Conservation (phyloP, 1,284 basidiomycete species). For the Quambalaria eucalypti region DNA sequence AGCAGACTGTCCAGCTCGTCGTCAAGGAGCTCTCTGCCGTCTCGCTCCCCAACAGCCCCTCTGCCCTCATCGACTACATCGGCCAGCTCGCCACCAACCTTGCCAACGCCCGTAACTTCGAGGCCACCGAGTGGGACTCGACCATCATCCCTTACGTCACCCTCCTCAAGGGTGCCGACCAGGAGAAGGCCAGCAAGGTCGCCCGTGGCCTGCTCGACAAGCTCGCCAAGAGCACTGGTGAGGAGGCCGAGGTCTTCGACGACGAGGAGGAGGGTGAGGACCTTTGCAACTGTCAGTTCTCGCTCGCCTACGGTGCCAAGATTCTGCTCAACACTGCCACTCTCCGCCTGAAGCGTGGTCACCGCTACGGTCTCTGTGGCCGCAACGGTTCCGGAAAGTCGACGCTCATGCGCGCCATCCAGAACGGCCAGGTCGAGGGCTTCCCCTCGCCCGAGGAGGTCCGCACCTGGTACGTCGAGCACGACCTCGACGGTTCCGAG, state of each 20-base stretch:
- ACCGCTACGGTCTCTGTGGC: slow-evolving; percentile 47
- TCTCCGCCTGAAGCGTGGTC: slow-evolving; percentile 46
- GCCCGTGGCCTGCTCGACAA: slow-evolving; percentile 28
- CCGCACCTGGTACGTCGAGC: slow-evolving; percentile 48
- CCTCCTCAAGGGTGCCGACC: slow-evolving; percentile 37
- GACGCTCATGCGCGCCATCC: slow-evolving; percentile 47
- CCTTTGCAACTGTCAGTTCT: slow-evolving; percentile 48
- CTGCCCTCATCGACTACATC: slow-evolving; percentile 35
- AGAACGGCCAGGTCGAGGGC: slow-evolving; percentile 47
- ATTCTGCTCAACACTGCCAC: slow-evolving; percentile 47
- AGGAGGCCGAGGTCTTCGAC: slow-evolving; percentile 45
- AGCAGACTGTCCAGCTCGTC: slow-evolving; percentile 29
- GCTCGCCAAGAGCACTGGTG: slow-evolving; percentile 42
- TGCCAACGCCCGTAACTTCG: slow-evolving; percentile 45
- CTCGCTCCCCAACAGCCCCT: slow-evolving; percentile 25
- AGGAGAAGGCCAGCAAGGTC: slow-evolving; percentile 34
- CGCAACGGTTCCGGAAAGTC: slow-evolving; percentile 48
- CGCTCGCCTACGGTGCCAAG: slow-evolving; percentile 48
- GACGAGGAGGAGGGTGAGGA: slow-evolving; percentile 48
- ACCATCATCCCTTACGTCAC: slow-evolving; percentile 41
- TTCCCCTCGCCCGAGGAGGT: slow-evolving; percentile 47
- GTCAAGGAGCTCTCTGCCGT: slow-evolving; percentile 32
- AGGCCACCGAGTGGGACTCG: slow-evolving; percentile 44
- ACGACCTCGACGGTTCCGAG: slow-evolving; percentile 47
- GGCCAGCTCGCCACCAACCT: slow-evolving; percentile 43